Conservation (phyloP, 202 grass and related monocot species). For the Dendrocalamus latiflorus region DNA sequence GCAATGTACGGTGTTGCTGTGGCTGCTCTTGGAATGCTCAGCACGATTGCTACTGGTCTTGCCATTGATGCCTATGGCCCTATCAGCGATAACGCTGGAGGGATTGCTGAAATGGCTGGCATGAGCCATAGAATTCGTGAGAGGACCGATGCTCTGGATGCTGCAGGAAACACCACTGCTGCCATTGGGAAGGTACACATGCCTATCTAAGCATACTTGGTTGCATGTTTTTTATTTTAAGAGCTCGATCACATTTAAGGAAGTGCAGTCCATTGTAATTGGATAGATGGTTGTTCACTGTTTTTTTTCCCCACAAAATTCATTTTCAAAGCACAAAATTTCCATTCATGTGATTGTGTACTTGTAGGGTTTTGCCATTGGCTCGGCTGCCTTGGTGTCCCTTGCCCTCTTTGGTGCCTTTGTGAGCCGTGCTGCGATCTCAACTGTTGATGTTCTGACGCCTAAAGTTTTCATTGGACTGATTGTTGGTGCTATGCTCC, state of each 20-base stretch:
- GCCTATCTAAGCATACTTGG: not conserved
- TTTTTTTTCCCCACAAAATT: not conserved
- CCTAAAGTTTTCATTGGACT: conserved; percentile 88
- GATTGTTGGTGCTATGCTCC: conserved; percentile 84
- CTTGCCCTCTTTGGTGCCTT: conserved; percentile 92
- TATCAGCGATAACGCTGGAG: conserved; percentile 92
- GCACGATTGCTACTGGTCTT: conserved; percentile 92
- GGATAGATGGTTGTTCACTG: not conserved
- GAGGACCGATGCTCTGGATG: conserved; percentile 87
- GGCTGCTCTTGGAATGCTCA: conserved; percentile 91
- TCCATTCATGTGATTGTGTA: not conserved
- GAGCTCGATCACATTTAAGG: not conserved
- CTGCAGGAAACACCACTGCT: conserved; percentile 94
- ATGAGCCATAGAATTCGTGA: conserved; percentile 92
- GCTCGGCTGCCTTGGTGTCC: conserved; percentile 81
- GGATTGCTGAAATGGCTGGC: conserved; percentile 96
- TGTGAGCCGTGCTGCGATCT: conserved; percentile 76
- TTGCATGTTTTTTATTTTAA: not conserved
- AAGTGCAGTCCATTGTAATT: not conserved
- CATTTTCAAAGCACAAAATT: not conserved
- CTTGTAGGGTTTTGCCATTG: conserved; percentile 77
- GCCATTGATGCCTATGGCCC: conserved; percentile 94
- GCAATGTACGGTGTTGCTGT: conserved; percentile 96
- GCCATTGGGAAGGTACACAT: conserved; percentile 84
- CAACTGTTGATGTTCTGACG: conserved; percentile 72